Evolutionary conservation across 805 yeast species (phyloP).

Genomic region (Ogataea haglerorum): DNA sequence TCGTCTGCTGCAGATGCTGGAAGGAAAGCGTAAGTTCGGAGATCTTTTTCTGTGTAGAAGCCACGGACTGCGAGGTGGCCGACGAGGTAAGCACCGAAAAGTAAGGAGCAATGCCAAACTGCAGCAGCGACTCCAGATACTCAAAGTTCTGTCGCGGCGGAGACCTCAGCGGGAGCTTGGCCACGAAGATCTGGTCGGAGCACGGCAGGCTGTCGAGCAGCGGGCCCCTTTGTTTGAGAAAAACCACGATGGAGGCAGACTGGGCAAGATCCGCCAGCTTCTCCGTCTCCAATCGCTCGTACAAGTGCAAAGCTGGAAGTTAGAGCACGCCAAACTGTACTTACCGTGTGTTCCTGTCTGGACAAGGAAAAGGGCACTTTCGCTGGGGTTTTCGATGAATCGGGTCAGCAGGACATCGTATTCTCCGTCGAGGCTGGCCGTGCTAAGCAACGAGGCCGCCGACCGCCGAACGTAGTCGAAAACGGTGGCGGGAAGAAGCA

Average conservation of each 20-base stretch:
- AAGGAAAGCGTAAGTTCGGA: slow-evolving; percentile 66
- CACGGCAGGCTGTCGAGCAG: slow-evolving; percentile 2
- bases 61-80: slow-evolving; percentile 33
- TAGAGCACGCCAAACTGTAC: background rate
- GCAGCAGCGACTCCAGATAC: slow-evolving; percentile 54
- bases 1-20: slow-evolving; percentile 62
- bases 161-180: slow-evolving; percentile 8
- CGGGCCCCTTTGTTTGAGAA: slow-evolving; percentile 16
- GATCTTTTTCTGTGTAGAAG: slow-evolving; percentile 56
- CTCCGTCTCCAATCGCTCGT: background rate
- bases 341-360: background rate
- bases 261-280: background rate
- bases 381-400: slow-evolving; percentile 1
- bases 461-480: background rate
- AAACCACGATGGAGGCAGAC: slow-evolving; percentile 1
- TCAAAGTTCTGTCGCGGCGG: slow-evolving; percentile 32
- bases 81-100: slow-evolving; percentile 48
- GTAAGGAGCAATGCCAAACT: slow-evolving; percentile 64
- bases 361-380: slow-evolving; percentile 3
- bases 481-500: background rate
- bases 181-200: slow-evolving; percentile 8
- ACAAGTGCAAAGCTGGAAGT: background rate
- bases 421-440: background rate
- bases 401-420: background rate
- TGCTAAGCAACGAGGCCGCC: background rate